These are phyloP conservation scores for Wickerhamiella azyma DNA, from an alignment of 805 yeast genomes.

Conservation along the genomic window DNA sequence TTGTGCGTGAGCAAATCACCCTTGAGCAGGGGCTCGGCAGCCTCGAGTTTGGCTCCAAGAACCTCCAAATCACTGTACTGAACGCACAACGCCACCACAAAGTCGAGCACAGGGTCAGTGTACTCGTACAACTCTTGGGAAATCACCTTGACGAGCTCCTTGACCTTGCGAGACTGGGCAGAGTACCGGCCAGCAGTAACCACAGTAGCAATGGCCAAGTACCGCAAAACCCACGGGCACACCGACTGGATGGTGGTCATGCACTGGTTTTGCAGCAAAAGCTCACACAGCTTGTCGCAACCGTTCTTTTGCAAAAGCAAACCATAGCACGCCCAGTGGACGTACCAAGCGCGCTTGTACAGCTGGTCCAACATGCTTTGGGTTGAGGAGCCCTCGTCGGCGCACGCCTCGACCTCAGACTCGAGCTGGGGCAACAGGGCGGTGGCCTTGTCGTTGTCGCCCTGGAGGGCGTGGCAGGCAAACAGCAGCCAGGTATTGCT, in stretches of 20 bases:
- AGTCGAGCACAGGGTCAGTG: conserved; percentile 47
- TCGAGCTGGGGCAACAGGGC: conserved; percentile 28
- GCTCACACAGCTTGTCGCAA: conserved; percentile 39
- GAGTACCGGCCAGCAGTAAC: conserved; percentile 19
- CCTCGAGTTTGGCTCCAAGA: conserved; percentile 35
- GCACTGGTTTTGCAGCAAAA: conserved; percentile 46
- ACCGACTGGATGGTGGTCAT: conserved; percentile 56
- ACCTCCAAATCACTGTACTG: conserved; percentile 41
- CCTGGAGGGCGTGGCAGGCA: conserved; percentile 44
- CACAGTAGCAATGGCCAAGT: conserved; percentile 46
- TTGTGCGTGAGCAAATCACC: conserved; percentile 44
- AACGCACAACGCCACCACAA: conserved; percentile 41
- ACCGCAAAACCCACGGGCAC: conserved; percentile 58
- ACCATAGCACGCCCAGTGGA: conserved; percentile 57
- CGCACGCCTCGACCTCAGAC: conserved; percentile 42
- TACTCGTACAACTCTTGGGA: conserved; percentile 53
- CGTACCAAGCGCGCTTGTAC: conserved; percentile 51
- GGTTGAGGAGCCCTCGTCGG: not conserved
- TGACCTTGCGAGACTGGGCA: conserved; percentile 39
- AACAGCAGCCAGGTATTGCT: conserved; percentile 41
- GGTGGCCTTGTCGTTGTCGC: conserved; percentile 39
- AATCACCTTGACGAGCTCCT: conserved; percentile 44
- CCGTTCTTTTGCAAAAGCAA: conserved; percentile 43
- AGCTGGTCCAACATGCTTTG: conserved; percentile 40
- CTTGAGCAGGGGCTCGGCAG: conserved; percentile 35